Base-by-base conservation (phyloP, 345 rosid species). In the Erysimum cheiranthoides region DNA sequence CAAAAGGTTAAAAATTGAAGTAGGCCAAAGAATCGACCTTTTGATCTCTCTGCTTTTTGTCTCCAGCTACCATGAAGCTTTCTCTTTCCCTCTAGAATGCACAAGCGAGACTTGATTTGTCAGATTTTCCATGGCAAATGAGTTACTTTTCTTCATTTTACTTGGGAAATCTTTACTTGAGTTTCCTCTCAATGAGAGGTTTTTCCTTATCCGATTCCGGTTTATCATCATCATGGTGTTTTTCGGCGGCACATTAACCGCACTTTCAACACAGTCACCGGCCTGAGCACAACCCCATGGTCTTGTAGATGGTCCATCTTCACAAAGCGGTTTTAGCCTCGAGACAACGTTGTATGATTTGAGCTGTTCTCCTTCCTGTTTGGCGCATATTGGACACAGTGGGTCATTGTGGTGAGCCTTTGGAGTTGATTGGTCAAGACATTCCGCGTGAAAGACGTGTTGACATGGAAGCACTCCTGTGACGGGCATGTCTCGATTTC, bases 381-480 rank as follows among this genome's bases (percentile, higher is more conserved):
- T 86, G 73, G 46, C 69, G 73, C 97, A 93, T 56, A 74, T 21
- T 27, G 97, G 98, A 81, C 98, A 93, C 31, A 93, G 87, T 10
- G 98, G 97, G 17, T 93, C 96, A 54, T 81, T 83, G 8, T 78
- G 80, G 58, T 93, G 91, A 52, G 81, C 77, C 78, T 89, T 89
- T 7, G 89, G 85, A n/a, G 97, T 89, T 78, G 88, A 68, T 62
- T 91, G 92, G 68, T 93, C 98, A 84, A 93, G 84, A 81, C 98
- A 93, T 64, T 93, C 98, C 1, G 91, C 98, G 60, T 93, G 98
- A 74, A 88, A 93, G 52, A 91, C 96, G 3, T 93, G 98, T 54
- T 93, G 80, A 77, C 98, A 93, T 13, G 92, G 81, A 51, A 93
- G 84, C 21, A 93, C 87, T 53, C 97, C 98, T 42, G 94, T 86